Percentiles rank a stretch among this genome's conserved stretches.
Evolutionary conservation across 164 flowering plant genomes (phyloP).

Genomic region (Paratinospora sagittata): DNA sequence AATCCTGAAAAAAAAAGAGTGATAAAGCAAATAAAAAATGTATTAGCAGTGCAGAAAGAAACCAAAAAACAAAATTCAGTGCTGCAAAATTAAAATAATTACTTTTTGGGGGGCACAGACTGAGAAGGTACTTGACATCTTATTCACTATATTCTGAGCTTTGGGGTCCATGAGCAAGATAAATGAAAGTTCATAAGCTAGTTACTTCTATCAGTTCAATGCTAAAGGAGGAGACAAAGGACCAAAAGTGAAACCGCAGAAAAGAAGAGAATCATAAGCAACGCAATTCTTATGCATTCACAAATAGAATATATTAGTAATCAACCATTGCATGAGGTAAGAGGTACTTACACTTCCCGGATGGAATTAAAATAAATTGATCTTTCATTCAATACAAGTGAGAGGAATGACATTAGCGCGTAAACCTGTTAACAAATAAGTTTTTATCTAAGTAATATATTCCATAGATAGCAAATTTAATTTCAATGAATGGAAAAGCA

Average conservation of each 20-base stretch:
- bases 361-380: slow-evolving; percentile 88
- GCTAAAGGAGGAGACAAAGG: not conserved
- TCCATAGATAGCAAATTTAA: not conserved
- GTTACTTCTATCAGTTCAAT: not conserved
- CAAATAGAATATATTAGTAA: not conserved
- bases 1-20: not conserved
- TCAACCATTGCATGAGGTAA: not conserved
- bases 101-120: not conserved
- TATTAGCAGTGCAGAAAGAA: not conserved
- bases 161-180: not conserved
- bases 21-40: not conserved
- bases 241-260: not conserved
- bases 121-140: not conserved
- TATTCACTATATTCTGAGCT: not conserved
- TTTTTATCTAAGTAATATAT: not conserved
- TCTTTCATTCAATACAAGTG: slow-evolving; percentile 55
- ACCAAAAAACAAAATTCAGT: not conserved
- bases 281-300: not conserved
- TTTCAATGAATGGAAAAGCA: not conserved
- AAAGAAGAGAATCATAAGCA: not conserved
- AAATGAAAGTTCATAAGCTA: not conserved
- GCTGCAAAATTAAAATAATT: not conserved
- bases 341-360: slow-evolving; percentile 75
- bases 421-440: slow-evolving; percentile 55
- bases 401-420: slow-evolving; percentile 78